Base-by-base conservation (phyloP, 371 early-diverging fungal species). In the Circinella minor region DNA sequence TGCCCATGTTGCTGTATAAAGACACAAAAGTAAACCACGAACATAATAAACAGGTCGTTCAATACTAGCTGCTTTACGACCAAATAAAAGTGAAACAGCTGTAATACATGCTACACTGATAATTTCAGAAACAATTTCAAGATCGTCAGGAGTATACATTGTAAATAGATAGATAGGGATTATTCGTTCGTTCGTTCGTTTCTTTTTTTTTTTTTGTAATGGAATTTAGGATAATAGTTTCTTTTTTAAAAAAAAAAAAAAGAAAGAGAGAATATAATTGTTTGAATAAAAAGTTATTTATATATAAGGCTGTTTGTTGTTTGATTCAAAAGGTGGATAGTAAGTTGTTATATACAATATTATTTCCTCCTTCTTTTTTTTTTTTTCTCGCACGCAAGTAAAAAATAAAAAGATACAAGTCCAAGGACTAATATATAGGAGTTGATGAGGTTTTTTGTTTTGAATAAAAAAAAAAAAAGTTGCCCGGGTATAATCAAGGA, bases 71-170 rank as follows among this genome's bases (percentile, higher is more conserved):
- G 84, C 61, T 68, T 85, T 88, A 65, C 88, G 79, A 14, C 88
- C 88, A 70, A 86, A 84, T 17, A 86, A 72, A 39, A 85, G 69
- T 11, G 86, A 88, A 43, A 88, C 72, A 14, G 78, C 63, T 1
- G 87, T 83, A 68, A 88, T 85, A 39, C 84, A 85, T 43, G 77
- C 70, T 51, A 86, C 82, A 37, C 84, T 84, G 63, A 72, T 77
- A 36, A 81, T 75, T 77, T 84, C 84, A 36, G 84, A 65, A 9
- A 84, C 61, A 55, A 84, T 81, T 73, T 84, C 84, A 67, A 71
- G 81, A 61, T 78, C 65, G 70, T 84, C 84, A 38, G 84, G 84
- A 38, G 80, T 73, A 68, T 81, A 84, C 84, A 84, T 84, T 46
- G 17, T 61, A 11, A 3, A 37, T 57, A 18, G 6, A 11, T 9